Percentiles rank a stretch among this genome's conserved stretches.
Conservation (phyloP, 2,329 filamentous ascomycete genomes). For the Microsporum audouinii region DNA sequence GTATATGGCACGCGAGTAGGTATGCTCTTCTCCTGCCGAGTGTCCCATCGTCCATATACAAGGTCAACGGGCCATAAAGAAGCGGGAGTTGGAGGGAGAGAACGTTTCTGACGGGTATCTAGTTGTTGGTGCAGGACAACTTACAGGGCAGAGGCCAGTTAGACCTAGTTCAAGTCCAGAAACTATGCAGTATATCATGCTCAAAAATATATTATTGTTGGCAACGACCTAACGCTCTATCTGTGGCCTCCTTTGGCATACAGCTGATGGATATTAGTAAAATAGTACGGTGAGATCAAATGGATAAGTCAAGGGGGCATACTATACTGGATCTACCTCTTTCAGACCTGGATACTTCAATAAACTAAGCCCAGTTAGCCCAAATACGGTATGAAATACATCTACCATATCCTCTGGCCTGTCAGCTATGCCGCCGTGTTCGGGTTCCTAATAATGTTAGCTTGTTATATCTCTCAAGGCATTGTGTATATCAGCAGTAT, state of each 20-base stretch:
- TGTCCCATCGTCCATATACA: conserved; percentile 51
- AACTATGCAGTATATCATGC: not conserved
- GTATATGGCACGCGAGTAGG: conserved; percentile 26
- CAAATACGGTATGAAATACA: conserved; percentile 91
- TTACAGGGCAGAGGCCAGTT: not conserved
- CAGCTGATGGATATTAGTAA: conserved; percentile 38
- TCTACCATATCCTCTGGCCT: conserved; percentile 90
- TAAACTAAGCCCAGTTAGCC: conserved; percentile 75
- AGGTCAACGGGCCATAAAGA: conserved; percentile 55
- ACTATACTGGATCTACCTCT: conserved; percentile 81
- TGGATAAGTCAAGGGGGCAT: conserved; percentile 16
- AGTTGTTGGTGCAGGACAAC: not conserved
- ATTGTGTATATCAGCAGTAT: not conserved
- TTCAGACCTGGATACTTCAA: conserved; percentile 64
- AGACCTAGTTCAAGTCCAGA: no score
- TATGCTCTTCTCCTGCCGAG: conserved; percentile 56
- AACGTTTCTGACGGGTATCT: conserved; percentile 10
- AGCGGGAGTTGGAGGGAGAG: conserved; percentile 43
- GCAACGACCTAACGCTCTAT: conserved; percentile 43
- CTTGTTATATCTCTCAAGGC: not conserved
- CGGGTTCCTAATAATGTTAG: conserved; percentile 47
- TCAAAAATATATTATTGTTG: conserved; percentile 10
- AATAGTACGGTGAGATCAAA: not conserved
- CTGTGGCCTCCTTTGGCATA: conserved; percentile 58
- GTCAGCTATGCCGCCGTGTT: conserved; percentile 77